These are phyloP conservation scores for Claviceps sp. DNA, from an alignment of 2,329 filamentous ascomycete genomes.

Conservation along the genomic window DNA sequence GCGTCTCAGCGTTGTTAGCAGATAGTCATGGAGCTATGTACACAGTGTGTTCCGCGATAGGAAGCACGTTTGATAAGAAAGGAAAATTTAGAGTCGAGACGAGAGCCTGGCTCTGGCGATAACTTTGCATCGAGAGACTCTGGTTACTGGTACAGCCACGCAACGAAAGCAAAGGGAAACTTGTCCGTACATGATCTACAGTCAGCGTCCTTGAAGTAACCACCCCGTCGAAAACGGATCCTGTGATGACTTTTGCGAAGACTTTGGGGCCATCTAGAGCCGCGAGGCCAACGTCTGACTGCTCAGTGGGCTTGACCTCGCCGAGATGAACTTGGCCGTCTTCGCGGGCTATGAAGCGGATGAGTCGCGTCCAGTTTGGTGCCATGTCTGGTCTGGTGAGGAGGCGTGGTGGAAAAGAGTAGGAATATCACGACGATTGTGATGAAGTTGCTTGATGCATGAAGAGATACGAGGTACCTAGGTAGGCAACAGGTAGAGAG, in stretches of 20 bases:
- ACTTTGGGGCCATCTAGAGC: neutral
- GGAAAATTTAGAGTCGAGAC: too few relatives aligned
- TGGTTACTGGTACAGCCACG: neutral
- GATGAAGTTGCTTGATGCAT: too few relatives aligned
- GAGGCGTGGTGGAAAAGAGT: too few relatives aligned
- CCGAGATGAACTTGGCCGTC: slow-evolving; percentile 26
- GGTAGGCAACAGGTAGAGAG: too few relatives aligned
- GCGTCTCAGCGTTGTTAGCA: too few relatives aligned
- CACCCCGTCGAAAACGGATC: slow-evolving; percentile 1
- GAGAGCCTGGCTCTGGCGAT: too few relatives aligned
- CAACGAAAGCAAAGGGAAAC: neutral
- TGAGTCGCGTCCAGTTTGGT: slow-evolving; percentile 19
- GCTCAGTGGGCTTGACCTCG: slow-evolving; percentile 18
- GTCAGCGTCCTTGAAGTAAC: neutral
- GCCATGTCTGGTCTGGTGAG: neutral
- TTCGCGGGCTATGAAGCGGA: slow-evolving; percentile 27
- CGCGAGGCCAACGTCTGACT: slow-evolving; percentile 13
- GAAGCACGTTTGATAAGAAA: too few relatives aligned
- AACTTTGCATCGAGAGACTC: too few relatives aligned
- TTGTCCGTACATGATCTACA: neutral
- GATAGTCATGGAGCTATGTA: too few relatives aligned
- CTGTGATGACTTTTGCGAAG: neutral
- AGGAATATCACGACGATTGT: too few relatives aligned
- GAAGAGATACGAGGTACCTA: too few relatives aligned
- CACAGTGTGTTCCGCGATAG: too few relatives aligned